Conservation (phyloP, 768 basidiomycete species). For the Calvatia gigantea region DNA sequence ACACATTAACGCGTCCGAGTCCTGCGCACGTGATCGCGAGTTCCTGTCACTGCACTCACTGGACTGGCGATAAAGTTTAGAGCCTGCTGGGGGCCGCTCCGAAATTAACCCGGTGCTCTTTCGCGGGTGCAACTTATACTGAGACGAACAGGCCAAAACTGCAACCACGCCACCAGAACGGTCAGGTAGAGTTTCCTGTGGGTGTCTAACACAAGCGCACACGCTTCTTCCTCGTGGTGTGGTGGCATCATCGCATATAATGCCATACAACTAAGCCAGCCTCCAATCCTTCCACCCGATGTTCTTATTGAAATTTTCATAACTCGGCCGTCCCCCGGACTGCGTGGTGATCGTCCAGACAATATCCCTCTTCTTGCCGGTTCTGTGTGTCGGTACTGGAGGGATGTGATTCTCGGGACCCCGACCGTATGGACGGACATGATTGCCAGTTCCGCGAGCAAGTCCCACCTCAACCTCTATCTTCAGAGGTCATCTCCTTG, state of each 20-base stretch:
- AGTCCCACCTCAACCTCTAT: not conserved
- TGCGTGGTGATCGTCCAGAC: not conserved
- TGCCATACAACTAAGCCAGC: not conserved
- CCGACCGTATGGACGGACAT: not conserved
- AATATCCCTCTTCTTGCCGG: not conserved
- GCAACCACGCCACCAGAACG: too few species aligned
- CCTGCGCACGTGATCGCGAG: slow-evolving; percentile 25
- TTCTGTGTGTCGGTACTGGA: slow-evolving; percentile 1
- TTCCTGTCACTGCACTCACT: not conserved
- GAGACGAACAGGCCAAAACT: too few species aligned
- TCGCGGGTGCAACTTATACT: too few species aligned
- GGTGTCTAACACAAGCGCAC: too few species aligned
- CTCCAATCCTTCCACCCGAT: not conserved
- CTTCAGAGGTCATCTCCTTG: not conserved
- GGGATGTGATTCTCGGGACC: not conserved
- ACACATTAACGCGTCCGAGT: slow-evolving; percentile 25
- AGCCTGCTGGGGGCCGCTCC: too few species aligned
- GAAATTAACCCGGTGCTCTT: too few species aligned
- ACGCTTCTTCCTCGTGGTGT: too few species aligned
- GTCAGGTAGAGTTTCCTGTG: too few species aligned
- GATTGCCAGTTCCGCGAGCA: not conserved
- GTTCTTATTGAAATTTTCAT: not conserved
- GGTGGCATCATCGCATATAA: not conserved
- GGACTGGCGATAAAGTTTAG: too few species aligned
- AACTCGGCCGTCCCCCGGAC: not conserved